Evolutionary conservation across 257 asterid species (phyloP).

Genomic region (Agastache rugosa): DNA sequence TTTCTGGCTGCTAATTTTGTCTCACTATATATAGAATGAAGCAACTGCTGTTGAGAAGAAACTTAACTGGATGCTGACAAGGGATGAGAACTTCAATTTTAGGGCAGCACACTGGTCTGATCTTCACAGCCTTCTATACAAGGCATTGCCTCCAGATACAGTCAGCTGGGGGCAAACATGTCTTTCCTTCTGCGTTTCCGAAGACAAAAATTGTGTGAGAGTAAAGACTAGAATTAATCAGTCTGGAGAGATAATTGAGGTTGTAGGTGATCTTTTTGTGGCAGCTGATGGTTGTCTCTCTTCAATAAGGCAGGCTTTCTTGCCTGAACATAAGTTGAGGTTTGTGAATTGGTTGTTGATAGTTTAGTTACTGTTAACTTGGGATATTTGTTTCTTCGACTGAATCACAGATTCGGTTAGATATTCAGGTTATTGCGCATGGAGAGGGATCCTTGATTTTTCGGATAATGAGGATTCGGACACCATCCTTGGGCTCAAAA

Average conservation of each 20-base stretch:
- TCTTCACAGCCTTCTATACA: constrained; percentile 64
- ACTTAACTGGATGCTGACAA: constrained; percentile 52
- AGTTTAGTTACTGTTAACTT: neutral
- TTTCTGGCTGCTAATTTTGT: neutral
- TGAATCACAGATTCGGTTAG: constrained; percentile 45
- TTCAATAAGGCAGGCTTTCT: constrained; percentile 61
- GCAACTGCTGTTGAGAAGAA: constrained; percentile 62
- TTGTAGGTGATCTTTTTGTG: constrained; percentile 66
- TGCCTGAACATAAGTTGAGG: constrained; percentile 77
- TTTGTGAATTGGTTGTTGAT: constrained; percentile 32
- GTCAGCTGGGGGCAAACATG: constrained; percentile 78
- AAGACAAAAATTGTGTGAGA: constrained; percentile 50
- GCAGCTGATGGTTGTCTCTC: constrained; percentile 97
- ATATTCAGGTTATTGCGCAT: constrained; percentile 93
- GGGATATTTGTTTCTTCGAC: constrained; percentile 7
- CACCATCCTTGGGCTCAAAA: constrained; percentile 61
- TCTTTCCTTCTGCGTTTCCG: constrained; percentile 53
- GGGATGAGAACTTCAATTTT: constrained; percentile 77
- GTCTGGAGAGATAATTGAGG: constrained; percentile 52
- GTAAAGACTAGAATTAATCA: constrained; percentile 50
- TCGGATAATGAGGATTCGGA: constrained; percentile 57
- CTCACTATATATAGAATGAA: constrained; percentile 60
- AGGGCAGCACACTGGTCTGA: constrained; percentile 89
- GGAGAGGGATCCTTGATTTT: constrained; percentile 91
- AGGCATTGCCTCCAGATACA: constrained; percentile 56